Base-by-base conservation (phyloP, 2,329 filamentous ascomycete species). In the Botrytis squamosa region DNA sequence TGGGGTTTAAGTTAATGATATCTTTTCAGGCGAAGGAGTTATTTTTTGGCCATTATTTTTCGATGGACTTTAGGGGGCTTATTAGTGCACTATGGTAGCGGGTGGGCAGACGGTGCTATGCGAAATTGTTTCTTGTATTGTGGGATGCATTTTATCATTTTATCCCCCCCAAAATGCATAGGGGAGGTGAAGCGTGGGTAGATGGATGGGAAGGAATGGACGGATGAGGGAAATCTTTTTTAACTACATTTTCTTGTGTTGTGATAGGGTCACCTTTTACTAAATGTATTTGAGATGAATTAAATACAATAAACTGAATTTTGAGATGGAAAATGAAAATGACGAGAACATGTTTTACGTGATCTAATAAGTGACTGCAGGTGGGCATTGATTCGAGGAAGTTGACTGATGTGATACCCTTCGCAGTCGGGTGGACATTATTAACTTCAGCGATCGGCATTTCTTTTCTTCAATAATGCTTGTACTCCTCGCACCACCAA, bases 1-100 rank as follows among this genome's bases (percentile, higher is more conserved):
- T 63, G 38, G 40, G 55, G 33, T 29, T 70, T 62, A 63, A 46
- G 40, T 70, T n/a, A 36, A 63, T 62, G 68, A 70, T 70, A 62
- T 46, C 68, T 36, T 62, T 62, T 60, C 40, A 70, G 68, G 68
- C 38, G 22, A 29, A 46, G 68, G 68, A 62, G 68, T 70, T 70
- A 18, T 63, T 70, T 70, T 40, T 40, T 12, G n/a, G n/a, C 29
- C 60, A 59, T 62, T 62, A 22, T 46, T 62, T 70, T 62, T 70
- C 57, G 55, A 69, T 57, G 49, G 33, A 33, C n/a, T 38, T 38
- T 68, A 22, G 40, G 38, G 68, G 40, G n/a, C 14, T 70, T 36
- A 46, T 36, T 70, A 70, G 68, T 63, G 40, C 40, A 44, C 40
- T 70, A 36, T 64, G 59, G 20, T 65, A 42, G 22, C 33, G 33